Evolutionary conservation across 2,329 filamentous ascomycete genomes (phyloP).

Genomic region (Aspergillus alliaceus): DNA sequence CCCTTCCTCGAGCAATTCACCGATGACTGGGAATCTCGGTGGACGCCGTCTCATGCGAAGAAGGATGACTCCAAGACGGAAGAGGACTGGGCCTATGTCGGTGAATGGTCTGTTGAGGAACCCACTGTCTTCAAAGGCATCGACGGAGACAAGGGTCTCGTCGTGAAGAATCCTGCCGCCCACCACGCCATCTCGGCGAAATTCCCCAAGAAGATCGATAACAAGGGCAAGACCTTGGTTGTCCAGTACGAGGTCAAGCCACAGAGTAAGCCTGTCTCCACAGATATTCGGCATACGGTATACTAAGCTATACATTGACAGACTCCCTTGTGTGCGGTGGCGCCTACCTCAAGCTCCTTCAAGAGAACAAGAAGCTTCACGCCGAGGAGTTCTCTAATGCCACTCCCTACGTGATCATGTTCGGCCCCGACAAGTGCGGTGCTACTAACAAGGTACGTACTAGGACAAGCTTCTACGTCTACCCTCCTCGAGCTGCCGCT

Average conservation of each 20-base stretch:
- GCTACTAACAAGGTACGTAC: constrained; percentile 87
- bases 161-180: constrained; percentile 95
- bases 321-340: constrained; percentile 96
- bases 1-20: constrained; percentile 99
- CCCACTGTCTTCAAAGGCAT: constrained; percentile 87
- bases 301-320: constrained; percentile 37
- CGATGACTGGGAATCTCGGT: constrained; percentile 89
- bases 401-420: constrained; percentile 99
- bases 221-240: constrained; percentile 95
- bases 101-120: constrained; percentile 96
- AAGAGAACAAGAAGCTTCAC: constrained; percentile 95
- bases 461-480: constrained; percentile 34
- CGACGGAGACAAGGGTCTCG: constrained; percentile 91
- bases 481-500: not conserved
- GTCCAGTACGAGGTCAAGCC: constrained; percentile 99
- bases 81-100: constrained; percentile 96
- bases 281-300: not conserved
- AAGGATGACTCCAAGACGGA: constrained; percentile 81
- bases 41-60: constrained; percentile 95
- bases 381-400: constrained; percentile 97
- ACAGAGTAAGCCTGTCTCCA: constrained; percentile 67
- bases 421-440: constrained; percentile 98
- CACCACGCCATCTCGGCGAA: constrained; percentile 99
- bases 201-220: constrained; percentile 93
- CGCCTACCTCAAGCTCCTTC: constrained; percentile 98